Conservation (phyloP, 441 rosid genomes). For the Gossypium armourianum region DNA sequence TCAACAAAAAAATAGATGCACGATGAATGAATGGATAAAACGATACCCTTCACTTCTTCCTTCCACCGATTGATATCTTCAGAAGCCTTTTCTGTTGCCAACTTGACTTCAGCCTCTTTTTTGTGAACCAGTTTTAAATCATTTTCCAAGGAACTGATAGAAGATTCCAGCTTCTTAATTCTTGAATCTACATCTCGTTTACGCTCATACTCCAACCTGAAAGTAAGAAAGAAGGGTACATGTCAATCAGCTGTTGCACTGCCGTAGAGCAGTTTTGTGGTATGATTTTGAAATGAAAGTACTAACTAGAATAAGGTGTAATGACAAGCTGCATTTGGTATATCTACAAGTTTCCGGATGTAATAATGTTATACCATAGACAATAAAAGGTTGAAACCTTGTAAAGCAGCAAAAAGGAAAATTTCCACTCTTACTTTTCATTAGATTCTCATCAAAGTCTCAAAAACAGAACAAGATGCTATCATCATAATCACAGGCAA, state of each 20-base stretch:
- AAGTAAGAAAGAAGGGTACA: slow-evolving; percentile 15
- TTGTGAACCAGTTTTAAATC: slow-evolving; percentile 51
- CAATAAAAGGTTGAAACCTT: neutral
- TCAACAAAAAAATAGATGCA: slow-evolving; percentile 5
- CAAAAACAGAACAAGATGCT: neutral
- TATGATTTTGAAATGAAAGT: neutral
- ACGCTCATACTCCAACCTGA: slow-evolving; percentile 88
- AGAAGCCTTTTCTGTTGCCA: slow-evolving; percentile 45
- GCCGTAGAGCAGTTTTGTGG: neutral
- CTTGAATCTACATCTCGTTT: slow-evolving; percentile 82
- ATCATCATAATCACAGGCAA: neutral
- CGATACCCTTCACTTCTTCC: slow-evolving; percentile 63
- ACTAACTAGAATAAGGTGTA: neutral
- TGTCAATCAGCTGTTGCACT: neutral
- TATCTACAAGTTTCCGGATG: neutral
- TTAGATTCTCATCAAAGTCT: neutral
- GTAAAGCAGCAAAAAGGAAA: neutral
- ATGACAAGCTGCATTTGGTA: neutral
- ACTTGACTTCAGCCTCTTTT: slow-evolving; percentile 61
- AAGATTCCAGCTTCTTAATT: slow-evolving; percentile 65
- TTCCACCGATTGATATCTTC: slow-evolving; percentile 59
- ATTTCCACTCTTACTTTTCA: neutral
- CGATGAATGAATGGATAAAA: slow-evolving; percentile 9
- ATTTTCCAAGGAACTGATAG: slow-evolving; percentile 51
- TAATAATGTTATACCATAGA: neutral